Evolutionary conservation across 2,329 filamentous ascomycete species (phyloP), one percentile per base, ranked within the genome.

Genomic region (Stachybotrys elegans): DNA sequence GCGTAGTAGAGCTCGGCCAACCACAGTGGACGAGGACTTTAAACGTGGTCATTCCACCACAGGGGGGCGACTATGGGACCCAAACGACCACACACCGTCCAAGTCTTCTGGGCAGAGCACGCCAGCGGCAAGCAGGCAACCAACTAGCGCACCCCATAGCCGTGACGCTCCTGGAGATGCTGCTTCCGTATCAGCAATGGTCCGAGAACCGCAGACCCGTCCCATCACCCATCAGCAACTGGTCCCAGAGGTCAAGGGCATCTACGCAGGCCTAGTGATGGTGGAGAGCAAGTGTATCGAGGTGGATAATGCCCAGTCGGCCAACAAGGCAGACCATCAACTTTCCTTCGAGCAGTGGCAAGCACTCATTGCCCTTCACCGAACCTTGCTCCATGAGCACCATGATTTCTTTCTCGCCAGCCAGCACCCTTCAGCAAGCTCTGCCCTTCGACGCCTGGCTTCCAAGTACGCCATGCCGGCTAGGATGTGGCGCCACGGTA

Each of bases 401-500:
- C 85, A 91, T 46, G 88, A 92, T 48, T 92, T 92, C 55, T 91
- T 96, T 46, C 69, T 95, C 1, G 91, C 91, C 0, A 87, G 81
- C 0, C 90, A 96, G 52, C 90, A 97, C 57, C 91, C 89, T 0
- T 85, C 83, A 0, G 88, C 89, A 0, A 86, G 76, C 20, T 73
- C 74, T 0, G 79, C 83, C 0, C 61, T 97, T 1, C 75, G 78
- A 4, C 71, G 79, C 0, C 63, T 96, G 0, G 84, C 90, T 0
- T 76, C 77, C 0, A 93, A 93, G 48, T 95, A 95, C 53, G 82
- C 83, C 0, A 96, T 97, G 88, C 91, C 92, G 0, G 89, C 88
- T 0, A 73, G 92, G 0, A 93, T 97, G 87, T 97, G 93, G 93
- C 76, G 88, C 0, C 88, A 95, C 54, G 92, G 88, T 0, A 96